Base-by-base conservation (phyloP, 306 rosid species). In the Quercus mongolica region DNA sequence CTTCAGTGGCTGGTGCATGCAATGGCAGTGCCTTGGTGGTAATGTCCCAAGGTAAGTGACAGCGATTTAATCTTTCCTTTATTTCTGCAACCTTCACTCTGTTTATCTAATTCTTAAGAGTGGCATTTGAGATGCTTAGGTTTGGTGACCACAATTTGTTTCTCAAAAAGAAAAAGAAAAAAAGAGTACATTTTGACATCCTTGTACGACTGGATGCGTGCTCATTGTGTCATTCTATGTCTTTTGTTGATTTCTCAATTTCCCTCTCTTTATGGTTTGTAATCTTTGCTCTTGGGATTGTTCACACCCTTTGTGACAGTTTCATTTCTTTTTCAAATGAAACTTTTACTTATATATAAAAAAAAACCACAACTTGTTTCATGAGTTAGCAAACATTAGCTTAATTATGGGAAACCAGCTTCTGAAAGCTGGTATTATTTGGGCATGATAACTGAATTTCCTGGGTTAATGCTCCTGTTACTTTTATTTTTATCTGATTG, bases 21-120 rank as follows among this genome's bases (percentile, higher is more conserved):
- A 85, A 78, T 56, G 85, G 85, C 65, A 85, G 77, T 71, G 81
- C 88, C 75, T 80, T 85, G 74, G 88, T 85, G 69, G 81, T 85
- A 71, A 85, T 85, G 88, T 85, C 88, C 46, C 83, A 85, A 81
- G 88, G 88, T 81, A 73, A 71, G 51, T 63, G 54, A 63, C 68
- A 17, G 28, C 31, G 25, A 54, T 4, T 49, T 23, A 46, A 54
- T 14, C 28, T 77, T 77, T 20, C 19, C 35, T 54, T 52, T 33
- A 5, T 64, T 25, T 35, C 23, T 56, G 41, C 1, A 8, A 3
- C 54, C 20, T 41, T 41, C 2, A 56, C 23, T 62, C 68, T 12
- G 38, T 25, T 62, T 26, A 11, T 62, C 13, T 62, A 15, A 23
- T 26, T 19, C 23, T 17, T 67, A 15, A 44, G 31, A 20, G 12